Evolutionary conservation across 2,329 filamentous ascomycete genomes (phyloP), one percentile per base, ranked within the genome.

Genomic region (Neurospora sp.): DNA sequence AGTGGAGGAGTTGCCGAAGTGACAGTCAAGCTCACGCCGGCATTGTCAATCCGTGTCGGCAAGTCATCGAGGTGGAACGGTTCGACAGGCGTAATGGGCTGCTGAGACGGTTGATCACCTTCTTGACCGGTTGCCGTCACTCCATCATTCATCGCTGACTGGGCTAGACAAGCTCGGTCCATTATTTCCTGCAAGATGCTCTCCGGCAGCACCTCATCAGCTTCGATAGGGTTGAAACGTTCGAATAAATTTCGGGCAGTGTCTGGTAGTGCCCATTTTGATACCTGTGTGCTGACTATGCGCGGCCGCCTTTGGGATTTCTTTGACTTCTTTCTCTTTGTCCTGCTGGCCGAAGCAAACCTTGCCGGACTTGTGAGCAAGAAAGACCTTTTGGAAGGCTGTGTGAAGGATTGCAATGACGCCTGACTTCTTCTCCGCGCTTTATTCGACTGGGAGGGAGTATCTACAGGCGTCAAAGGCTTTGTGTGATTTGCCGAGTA

Each of bases 161-260:
- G 77, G 36, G 78, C 78, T 43, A 62, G 80, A 77, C 19, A 81
- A 78, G 69, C 79, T 81, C 75, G 77, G 79, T 67, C 80, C 52
- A 62, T 82, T 28, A 83, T 80, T 67, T 81, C 80, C 73, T 86
- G 82, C 33, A 88, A 78, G 43, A 83, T 82, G 40, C 82, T 81
- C 19, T 86, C 83, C 11, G 86, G 85, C 12, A 88, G 77, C 80
- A 88, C 87, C 78, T 89, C 87, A 68, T 88, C 85, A 0, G 83
- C 86, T 71, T 89, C 86, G 68, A 86, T 81, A 66, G 82, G 82
- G 71, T 82, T 82, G 75, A 89, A 88, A 66, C 85, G 80, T 62
- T 84, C 85, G 19, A 89, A 82, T 11, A 88, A 79, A 38, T 87
- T 86, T n/a, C 84, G 82, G 74, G 89, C 81, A 72, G 87, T 87